A percentile compares a stretch with the other conserved stretches of the same genome.
phyloP scores from a whole-genome alignment of 2,329 filamentous ascomycete genomes.

The Calcarisporium arbuscula region DNA sequence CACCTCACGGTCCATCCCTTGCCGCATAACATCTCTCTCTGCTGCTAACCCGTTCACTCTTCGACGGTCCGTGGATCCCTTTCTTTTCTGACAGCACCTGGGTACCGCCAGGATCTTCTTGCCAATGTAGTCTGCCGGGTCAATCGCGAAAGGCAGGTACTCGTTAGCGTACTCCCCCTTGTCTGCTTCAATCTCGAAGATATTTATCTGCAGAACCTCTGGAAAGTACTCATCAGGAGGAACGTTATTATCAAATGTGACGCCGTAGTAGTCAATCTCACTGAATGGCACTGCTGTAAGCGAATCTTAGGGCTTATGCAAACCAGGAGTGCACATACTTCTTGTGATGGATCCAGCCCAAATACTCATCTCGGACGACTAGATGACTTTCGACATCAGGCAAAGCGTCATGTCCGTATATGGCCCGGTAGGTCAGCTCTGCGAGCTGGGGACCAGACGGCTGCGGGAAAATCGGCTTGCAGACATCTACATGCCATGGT shows the following conservation, averaged over 20 bases:
- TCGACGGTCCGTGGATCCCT: background rate
- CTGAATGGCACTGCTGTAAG: conserved; percentile 5
- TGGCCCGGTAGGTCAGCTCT: background rate
- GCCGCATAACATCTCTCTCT: no score
- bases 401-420: background rate
- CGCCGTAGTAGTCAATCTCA: conserved; percentile 28
- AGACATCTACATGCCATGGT: conserved; percentile 8
- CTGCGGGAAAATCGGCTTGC: conserved; percentile 8
- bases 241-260: conserved; percentile 35
- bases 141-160: conserved; percentile 24
- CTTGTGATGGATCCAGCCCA: conserved; percentile 1
- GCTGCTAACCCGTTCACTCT: no score
- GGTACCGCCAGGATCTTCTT: conserved; percentile 33
- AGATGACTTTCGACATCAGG: background rate
- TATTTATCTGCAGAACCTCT: conserved; percentile 36
- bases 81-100: conserved; percentile 28
- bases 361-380: conserved; percentile 2
- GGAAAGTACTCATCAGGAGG: conserved; percentile 26
- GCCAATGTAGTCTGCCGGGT: conserved; percentile 29
- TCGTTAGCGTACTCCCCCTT: conserved; percentile 26
- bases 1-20: no score
- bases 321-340: no score
- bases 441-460: conserved; percentile 5
- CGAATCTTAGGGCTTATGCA: no score
- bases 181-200: conserved; percentile 31